phyloP scores from a whole-genome alignment of 108 stramenopile genomes.

The Cylindrotheca fusiformis region DNA sequence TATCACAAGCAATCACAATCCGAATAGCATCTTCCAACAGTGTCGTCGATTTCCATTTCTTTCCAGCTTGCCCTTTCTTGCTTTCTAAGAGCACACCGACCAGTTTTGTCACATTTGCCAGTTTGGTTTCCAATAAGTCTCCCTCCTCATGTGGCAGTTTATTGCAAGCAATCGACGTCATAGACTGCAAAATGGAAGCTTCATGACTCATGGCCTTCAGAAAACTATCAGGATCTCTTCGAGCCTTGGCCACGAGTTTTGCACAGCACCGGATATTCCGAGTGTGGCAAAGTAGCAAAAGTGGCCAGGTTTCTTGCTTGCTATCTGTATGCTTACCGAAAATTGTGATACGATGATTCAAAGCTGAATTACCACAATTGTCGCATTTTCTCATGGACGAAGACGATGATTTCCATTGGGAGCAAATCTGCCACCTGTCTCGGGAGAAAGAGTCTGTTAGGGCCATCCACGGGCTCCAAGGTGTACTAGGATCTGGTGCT shows the following conservation, averaged over 20 bases:
- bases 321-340: not conserved
- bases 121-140: conserved; percentile 7
- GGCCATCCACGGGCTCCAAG: conserved; percentile 7
- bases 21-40: conserved; percentile 21
- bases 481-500: not conserved
- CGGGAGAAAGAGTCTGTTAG: conserved; percentile 1
- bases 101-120: conserved; percentile 7
- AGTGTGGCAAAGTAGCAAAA: not conserved
- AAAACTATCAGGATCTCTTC: not conserved
- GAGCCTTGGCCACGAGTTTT: not conserved
- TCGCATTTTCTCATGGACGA: not conserved
- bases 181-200: not conserved
- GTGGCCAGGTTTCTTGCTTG: conserved; percentile 8
- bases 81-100: not conserved
- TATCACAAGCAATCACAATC: conserved; percentile 42
- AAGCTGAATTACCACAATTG: conserved; percentile 5
- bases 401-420: not conserved
- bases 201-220: not conserved
- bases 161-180: conserved; percentile 4
- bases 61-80: not conserved
- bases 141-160: conserved; percentile 1
- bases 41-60: not conserved
- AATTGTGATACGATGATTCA: conserved; percentile 1
- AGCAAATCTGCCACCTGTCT: too few relatives aligned
- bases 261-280: conserved; percentile 15